phyloP scores from a whole-genome alignment of 2,329 filamentous ascomycete genomes.

The Spiromastix sp. region DNA sequence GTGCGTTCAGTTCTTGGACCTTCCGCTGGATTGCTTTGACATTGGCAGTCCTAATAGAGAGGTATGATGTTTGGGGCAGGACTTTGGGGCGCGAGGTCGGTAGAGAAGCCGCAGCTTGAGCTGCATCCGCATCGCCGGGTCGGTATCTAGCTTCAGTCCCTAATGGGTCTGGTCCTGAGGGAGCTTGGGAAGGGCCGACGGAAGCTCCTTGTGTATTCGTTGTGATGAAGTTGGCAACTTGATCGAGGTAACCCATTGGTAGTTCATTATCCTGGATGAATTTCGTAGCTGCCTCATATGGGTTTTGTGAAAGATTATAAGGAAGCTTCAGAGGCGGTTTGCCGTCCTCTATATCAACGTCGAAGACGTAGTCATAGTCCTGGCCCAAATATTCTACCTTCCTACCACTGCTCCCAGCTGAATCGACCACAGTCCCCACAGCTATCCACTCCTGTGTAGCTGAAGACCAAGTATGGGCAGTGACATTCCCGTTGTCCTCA shows the following conservation, averaged over 20 bases:
- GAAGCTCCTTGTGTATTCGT: conserved; percentile 81
- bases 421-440: conserved; percentile 89
- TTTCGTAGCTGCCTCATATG: conserved; percentile 81
- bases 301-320: conserved; percentile 85
- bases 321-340: conserved; percentile 89
- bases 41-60: conserved; percentile 67
- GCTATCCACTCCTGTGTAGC: conserved; percentile 66
- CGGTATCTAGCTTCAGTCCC: conserved; percentile 70
- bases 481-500: conserved; percentile 69
- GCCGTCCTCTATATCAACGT: conserved; percentile 91
- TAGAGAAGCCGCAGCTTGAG: conserved; percentile 16
- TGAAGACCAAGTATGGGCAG: conserved; percentile 78
- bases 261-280: conserved; percentile 86
- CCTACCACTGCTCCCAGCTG: conserved; percentile 69
- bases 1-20: conserved; percentile 58
- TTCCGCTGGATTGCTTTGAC: conserved; percentile 63
- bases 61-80: conserved; percentile 69
- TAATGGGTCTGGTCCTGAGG: conserved; percentile 51
- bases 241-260: conserved; percentile 76
- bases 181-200: conserved; percentile 50
- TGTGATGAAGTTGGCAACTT: conserved; percentile 85
- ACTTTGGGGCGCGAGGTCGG: conserved; percentile 44
- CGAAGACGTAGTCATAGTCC: conserved; percentile 93
- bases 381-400: conserved; percentile 71
- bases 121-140: conserved; percentile 53